Evolutionary conservation across 208 protist species (phyloP).

Genomic region (Acanthamoeba royreba): DNA sequence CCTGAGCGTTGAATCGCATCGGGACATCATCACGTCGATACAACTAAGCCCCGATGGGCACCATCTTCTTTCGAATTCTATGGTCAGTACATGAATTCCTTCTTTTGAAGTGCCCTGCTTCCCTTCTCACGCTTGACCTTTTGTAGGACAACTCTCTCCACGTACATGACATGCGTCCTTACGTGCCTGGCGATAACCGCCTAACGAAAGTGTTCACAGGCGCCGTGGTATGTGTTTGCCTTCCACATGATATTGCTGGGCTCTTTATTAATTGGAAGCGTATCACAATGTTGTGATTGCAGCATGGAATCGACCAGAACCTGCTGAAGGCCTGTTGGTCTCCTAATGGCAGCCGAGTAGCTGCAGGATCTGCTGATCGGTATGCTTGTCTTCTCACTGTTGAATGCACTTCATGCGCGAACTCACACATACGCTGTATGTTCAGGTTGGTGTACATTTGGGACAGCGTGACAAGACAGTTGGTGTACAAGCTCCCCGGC

Average conservation of each 20-base stretch:
- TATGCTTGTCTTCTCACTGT: background rate
- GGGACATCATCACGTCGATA: constrained; percentile 70
- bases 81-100: constrained; percentile 46
- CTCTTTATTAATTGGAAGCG: too few relatives aligned
- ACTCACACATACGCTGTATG: background rate
- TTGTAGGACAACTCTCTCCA: constrained; percentile 75
- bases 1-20: constrained; percentile 58
- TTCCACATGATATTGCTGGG: too few relatives aligned
- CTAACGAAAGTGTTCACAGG: constrained; percentile 46
- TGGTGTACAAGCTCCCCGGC: constrained; percentile 72
- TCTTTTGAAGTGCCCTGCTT: background rate
- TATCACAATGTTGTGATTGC: too few relatives aligned
- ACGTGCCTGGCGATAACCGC: constrained; percentile 15
- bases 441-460: constrained; percentile 70
- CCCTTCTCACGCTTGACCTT: too few relatives aligned
- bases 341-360: constrained; percentile 61
- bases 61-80: constrained; percentile 77
- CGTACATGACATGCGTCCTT: constrained; percentile 78
- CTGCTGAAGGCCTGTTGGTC: constrained; percentile 71
- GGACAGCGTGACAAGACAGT: constrained; percentile 49
- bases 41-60: constrained; percentile 72
- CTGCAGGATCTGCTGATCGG: constrained; percentile 63
- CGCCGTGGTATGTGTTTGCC: background rate
- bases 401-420: background rate
- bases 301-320: constrained; percentile 79